phyloP scores from a whole-genome alignment of 176 grass and related monocot genomes.

The Carex kokanica region DNA sequence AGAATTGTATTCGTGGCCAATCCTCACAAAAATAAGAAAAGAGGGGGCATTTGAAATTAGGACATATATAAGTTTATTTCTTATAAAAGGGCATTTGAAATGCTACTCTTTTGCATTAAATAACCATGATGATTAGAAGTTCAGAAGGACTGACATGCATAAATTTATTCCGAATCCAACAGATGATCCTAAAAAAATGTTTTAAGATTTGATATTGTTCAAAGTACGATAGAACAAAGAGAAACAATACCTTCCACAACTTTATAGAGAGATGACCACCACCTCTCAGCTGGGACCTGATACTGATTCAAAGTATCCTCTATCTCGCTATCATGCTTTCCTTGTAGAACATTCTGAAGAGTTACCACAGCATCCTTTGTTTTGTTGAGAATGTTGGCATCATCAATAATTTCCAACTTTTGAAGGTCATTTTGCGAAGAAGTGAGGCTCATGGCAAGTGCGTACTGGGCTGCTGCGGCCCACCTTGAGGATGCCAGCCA shows the following conservation, averaged over 20 bases:
- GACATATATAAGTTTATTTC: background rate
- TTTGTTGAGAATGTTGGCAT: constrained; percentile 72
- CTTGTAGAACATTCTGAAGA: constrained; percentile 82
- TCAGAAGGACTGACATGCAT: background rate
- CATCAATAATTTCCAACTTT: constrained; percentile 52
- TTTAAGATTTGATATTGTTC: background rate
- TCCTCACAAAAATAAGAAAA: background rate
- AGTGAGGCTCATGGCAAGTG: constrained; percentile 63
- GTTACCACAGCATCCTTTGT: constrained; percentile 93
- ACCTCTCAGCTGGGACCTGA: constrained; percentile 64
- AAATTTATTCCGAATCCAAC: background rate
- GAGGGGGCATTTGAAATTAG: background rate
- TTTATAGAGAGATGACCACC: constrained; percentile 99
- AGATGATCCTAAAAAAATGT: constrained; percentile 4
- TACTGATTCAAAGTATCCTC: constrained; percentile 63
- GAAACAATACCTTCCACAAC: constrained; percentile 72
- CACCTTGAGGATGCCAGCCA: constrained; percentile 87
- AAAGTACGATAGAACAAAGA: background rate
- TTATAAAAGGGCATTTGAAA: background rate
- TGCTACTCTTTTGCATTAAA: constrained; percentile 1
- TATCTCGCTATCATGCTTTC: constrained; percentile 75
- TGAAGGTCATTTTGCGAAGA: constrained; percentile 87
- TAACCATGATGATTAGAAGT: background rate
- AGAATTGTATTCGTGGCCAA: background rate
- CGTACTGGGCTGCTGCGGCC: constrained; percentile 80